Base-by-base conservation (phyloP, 1,284 basidiomycete genomes). In the Schizopora paradoxa region DNA sequence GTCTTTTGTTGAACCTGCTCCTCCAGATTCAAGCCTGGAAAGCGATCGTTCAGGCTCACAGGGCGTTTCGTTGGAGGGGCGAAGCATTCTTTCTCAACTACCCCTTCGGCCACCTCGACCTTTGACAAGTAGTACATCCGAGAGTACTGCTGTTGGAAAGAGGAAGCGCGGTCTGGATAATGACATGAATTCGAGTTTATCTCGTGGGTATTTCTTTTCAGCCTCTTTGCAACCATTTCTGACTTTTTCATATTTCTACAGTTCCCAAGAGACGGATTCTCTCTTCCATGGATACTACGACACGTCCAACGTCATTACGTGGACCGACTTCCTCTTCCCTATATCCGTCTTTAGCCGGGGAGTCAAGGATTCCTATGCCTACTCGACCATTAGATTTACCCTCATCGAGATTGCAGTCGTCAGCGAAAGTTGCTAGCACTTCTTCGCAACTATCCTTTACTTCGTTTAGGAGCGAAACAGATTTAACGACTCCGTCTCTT, bases 401-500 rank as follows among this genome's bases (percentile, higher is more conserved):
- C 27, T n/a, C 10, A 5, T 35, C 45, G 13, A 21, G 16, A 11
- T 26, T n/a, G 13, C 25, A 8, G 18, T 23, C 23, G 22, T 19
- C n/a, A 4, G n/a, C 32, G 16, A 16, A 33, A 14, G 42, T 40
- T 16, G 5, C 28, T 18, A 39, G 21, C 28, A 37, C 41, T 14
- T 32, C 3, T 33, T 44, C 33, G 7, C 41, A 14, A 31, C n/a
- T 31, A 6, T 34, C 26, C 14, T 39, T 36, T 7, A 26, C 27
- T 23, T 34, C 43, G 21, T n/a, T 36, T 21, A 18, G 52, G 47
- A 35, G 52, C 52, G 31, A 56, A 49, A 32, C 60, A 18, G 59
- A 61, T 33, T 62, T 59, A 14, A 60, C 73, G 6, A 85, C 83
- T 0, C 83, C 83, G 0, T 86, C 83, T 0, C 65, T 86, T 4